Conservation (phyloP, 495 filamentous ascomycete genomes). For the Podospora didyma region DNA sequence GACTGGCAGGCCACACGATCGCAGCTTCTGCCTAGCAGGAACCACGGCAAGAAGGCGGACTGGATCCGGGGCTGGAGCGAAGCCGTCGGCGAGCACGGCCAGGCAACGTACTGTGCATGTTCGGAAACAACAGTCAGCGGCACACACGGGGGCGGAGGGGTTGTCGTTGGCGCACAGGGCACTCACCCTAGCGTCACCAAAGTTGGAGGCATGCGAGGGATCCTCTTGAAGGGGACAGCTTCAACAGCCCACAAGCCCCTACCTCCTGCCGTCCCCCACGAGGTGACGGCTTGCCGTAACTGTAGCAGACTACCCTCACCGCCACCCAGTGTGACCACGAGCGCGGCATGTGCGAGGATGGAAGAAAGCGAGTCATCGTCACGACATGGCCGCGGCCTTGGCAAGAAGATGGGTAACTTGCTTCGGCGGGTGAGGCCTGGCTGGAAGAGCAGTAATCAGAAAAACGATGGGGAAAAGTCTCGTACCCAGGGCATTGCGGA, state of each 20-base stretch:
- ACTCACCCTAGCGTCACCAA: background rate
- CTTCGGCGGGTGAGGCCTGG: slow-evolving; percentile 15
- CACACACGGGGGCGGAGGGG: background rate
- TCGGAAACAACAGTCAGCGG: slow-evolving; percentile 11
- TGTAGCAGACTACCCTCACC: slow-evolving; percentile 21
- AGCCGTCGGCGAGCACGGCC: slow-evolving; percentile 19
- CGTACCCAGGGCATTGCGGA: too few relatives aligned
- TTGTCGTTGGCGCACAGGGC: background rate
- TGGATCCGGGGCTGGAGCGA: slow-evolving; percentile 33
- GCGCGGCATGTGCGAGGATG: background rate
- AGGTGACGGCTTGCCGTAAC: slow-evolving; percentile 14
- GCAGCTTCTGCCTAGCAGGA: slow-evolving; percentile 24
- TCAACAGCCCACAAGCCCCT: background rate
- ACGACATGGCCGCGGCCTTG: background rate
- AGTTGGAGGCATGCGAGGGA: slow-evolving; percentile 15
- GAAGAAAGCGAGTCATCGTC: background rate
- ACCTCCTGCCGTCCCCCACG: background rate
- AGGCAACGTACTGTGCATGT: slow-evolving; percentile 26
- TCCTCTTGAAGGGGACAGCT: slow-evolving; percentile 2
- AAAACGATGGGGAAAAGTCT: background rate
- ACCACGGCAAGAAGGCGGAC: slow-evolving; percentile 28
- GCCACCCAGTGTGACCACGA: background rate
- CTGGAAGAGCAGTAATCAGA: slow-evolving; percentile 5
- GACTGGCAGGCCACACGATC: slow-evolving; percentile 24
- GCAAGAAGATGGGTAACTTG: slow-evolving; percentile 15